These are phyloP conservation scores for Phanerochaete sordida DNA, from an alignment of 768 basidiomycete species.

Conservation along the genomic window DNA sequence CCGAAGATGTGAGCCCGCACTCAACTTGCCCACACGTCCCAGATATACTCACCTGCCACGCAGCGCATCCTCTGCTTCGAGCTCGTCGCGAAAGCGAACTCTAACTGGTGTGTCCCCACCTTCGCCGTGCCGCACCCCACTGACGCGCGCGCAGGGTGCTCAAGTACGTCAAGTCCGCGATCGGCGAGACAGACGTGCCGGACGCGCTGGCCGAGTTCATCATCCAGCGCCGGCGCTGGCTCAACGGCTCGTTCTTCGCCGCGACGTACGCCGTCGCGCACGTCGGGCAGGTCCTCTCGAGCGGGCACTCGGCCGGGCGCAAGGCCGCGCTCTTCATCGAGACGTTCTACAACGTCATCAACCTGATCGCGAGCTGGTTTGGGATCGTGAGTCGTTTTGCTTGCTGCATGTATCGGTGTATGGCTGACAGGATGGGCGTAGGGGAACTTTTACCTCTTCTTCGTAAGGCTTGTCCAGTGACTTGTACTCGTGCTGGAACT, in stretches of 20 bases:
- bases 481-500: neutral
- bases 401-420: neutral
- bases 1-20: conserved; percentile 68
- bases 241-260: conserved; percentile 93
- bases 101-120: conserved; percentile 60
- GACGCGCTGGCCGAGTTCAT: conserved; percentile 93
- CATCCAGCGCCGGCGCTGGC: conserved; percentile 83
- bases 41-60: conserved; percentile 17
- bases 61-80: conserved; percentile 84
- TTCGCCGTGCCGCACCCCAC: conserved; percentile 10
- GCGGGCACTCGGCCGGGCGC: conserved; percentile 75
- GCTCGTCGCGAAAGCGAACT: conserved; percentile 72
- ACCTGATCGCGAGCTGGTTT: conserved; percentile 92
- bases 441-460: conserved; percentile 96
- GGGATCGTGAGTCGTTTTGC: conserved; percentile 61
- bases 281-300: conserved; percentile 71
- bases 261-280: conserved; percentile 92
- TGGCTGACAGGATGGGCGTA: conserved; percentile 25
- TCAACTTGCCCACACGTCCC: neutral
- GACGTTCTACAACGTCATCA: conserved; percentile 83
- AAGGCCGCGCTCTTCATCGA: conserved; percentile 77
- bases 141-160: conserved; percentile 62
- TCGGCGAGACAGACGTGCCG: conserved; percentile 93
- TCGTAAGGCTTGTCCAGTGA: conserved; percentile 48
- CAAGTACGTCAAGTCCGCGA: conserved; percentile 92